phyloP scores from a whole-genome alignment of 2,329 filamentous ascomycete species.

The Sarocladium oryzae region DNA sequence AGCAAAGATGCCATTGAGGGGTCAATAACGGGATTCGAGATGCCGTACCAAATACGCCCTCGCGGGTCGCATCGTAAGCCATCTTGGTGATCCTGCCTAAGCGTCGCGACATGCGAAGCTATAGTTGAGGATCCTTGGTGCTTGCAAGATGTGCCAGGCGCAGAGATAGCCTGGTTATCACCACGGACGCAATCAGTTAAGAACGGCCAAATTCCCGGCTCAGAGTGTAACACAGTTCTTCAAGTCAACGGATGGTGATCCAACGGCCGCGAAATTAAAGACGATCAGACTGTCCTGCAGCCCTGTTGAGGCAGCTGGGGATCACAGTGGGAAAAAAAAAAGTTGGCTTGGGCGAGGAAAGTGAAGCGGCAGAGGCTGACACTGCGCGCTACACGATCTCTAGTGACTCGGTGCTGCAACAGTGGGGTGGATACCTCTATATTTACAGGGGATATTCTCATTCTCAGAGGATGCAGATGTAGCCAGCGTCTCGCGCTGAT shows the following conservation, averaged over 20 bases:
- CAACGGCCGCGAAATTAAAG: too few relatives aligned
- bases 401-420: too few relatives aligned
- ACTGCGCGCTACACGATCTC: too few relatives aligned
- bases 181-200: neutral
- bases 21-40: neutral
- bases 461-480: too few relatives aligned
- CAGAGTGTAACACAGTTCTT: too few relatives aligned
- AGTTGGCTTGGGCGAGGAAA: too few relatives aligned
- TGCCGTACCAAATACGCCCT: constrained; percentile 50
- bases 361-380: too few relatives aligned
- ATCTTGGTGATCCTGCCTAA: constrained; percentile 31
- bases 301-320: neutral
- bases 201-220: too few relatives aligned
- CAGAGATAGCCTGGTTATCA: neutral
- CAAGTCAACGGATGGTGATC: neutral
- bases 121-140: neutral
- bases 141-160: neutral
- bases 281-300: neutral
- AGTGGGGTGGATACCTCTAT: too few relatives aligned
- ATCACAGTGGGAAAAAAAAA: too few relatives aligned
- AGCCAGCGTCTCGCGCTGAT: too few relatives aligned
- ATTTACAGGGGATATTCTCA: too few relatives aligned
- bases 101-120: constrained; percentile 5
- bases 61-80: constrained; percentile 46
- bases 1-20: neutral